phyloP scores from a whole-genome alignment of 768 basidiomycete species.

The Panaeolus papilionaceus region DNA sequence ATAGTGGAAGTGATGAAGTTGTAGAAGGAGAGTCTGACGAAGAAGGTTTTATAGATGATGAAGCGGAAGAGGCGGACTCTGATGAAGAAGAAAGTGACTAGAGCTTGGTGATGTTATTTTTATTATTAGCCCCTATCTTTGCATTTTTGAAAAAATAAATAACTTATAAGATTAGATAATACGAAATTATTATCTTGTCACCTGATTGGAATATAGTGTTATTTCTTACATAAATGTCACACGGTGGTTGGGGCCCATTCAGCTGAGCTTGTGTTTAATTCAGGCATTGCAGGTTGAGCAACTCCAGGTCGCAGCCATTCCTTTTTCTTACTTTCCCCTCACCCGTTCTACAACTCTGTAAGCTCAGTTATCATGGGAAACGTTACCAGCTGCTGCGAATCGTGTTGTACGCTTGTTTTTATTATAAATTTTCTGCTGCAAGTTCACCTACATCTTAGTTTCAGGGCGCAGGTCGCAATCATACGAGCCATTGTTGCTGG shows the following conservation, averaged over 20 bases:
- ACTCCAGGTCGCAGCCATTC: conserved; percentile 14
- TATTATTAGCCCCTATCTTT: neutral
- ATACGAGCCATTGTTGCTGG: conserved; percentile 85
- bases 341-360: conserved; percentile 14
- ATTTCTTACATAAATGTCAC: neutral
- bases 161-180: neutral
- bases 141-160: neutral
- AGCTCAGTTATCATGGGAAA: conserved; percentile 63
- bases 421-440: conserved; percentile 26
- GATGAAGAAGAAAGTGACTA: conserved; percentile 58
- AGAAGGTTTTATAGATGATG: conserved; percentile 66
- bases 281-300: conserved; percentile 16
- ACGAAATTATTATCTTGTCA: neutral
- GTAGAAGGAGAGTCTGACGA: conserved; percentile 45
- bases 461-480: conserved; percentile 83
- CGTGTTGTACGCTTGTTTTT: conserved; percentile 64
- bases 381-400: conserved; percentile 82
- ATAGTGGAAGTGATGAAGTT: conserved; percentile 55
- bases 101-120: conserved; percentile 42
- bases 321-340: conserved; percentile 11
- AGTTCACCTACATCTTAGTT: conserved; percentile 49
- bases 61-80: conserved; percentile 60
- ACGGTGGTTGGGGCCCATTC: neutral
- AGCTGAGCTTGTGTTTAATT: conserved; percentile 15
- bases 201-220: neutral